A percentile compares a stretch with the other conserved stretches of the same genome.
Evolutionary conservation across 108 stramenopile genomes (phyloP).

Genomic region (Skeletonema tropicum): DNA sequence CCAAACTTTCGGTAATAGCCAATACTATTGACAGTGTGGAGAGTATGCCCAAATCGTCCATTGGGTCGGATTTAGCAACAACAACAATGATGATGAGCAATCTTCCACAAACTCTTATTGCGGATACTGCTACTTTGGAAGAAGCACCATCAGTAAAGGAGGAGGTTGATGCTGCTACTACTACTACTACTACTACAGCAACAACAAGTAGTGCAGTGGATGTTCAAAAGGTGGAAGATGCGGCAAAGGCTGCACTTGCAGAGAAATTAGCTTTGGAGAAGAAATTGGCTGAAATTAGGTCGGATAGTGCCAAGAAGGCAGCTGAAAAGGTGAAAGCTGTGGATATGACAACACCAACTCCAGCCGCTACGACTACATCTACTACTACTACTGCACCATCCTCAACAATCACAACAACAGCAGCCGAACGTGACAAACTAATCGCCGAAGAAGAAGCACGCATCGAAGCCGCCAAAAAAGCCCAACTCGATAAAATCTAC

Average conservation of each 20-base stretch:
- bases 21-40: not conserved
- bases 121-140: not conserved
- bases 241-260: not conserved
- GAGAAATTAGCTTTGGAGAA: not conserved
- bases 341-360: not conserved
- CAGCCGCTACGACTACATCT: not conserved
- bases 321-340: not conserved
- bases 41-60: not conserved
- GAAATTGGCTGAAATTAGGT: not conserved
- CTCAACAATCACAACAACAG: not conserved
- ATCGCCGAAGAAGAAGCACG: conserved; percentile 1
- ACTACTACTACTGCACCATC: not conserved
- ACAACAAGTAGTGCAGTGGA: not conserved
- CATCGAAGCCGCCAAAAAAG: not conserved
- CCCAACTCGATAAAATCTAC: not conserved
- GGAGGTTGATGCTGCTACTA: not conserved
- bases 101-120: not conserved
- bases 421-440: not conserved
- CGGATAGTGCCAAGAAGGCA: not conserved
- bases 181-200: not conserved
- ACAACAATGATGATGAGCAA: not conserved
- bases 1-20: not conserved
- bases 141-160: not conserved
- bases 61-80: not conserved
- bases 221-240: not conserved